phyloP scores from a whole-genome alignment of 345 rosid species.

The Linum tenue region DNA sequence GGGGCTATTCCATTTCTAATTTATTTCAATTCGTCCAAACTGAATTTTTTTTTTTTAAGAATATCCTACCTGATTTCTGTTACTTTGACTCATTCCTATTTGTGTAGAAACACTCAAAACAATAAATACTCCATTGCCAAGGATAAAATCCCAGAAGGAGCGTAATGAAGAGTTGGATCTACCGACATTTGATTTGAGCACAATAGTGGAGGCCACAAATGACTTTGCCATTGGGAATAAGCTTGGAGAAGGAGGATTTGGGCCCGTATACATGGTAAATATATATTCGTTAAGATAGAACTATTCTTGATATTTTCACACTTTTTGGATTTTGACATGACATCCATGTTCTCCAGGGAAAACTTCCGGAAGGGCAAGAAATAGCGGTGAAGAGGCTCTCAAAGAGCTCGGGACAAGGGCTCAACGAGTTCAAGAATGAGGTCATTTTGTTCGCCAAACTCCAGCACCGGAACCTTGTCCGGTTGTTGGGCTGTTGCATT shows the following conservation, averaged over 20 bases:
- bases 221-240: background rate
- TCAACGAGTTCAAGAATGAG: background rate
- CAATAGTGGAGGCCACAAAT: background rate
- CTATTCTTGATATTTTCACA: too few species aligned
- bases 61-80: background rate
- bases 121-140: background rate
- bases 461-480: background rate
- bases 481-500: background rate
- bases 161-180: background rate
- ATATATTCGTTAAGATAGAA: too few species aligned
- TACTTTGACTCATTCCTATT: background rate
- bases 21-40: too few species aligned
- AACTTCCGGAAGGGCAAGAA: background rate
- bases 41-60: too few species aligned
- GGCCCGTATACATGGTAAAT: conserved; percentile 1
- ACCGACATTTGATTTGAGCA: background rate
- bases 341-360: background rate
- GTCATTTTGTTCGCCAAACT: background rate
- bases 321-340: too few species aligned
- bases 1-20: too few species aligned
- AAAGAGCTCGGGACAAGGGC: background rate
- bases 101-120: background rate
- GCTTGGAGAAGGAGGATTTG: background rate
- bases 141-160: background rate
- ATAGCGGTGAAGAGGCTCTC: conserved; percentile 3